phyloP scores from a whole-genome alignment of 2,329 filamentous ascomycete genomes.

The Xylaria sp. region DNA sequence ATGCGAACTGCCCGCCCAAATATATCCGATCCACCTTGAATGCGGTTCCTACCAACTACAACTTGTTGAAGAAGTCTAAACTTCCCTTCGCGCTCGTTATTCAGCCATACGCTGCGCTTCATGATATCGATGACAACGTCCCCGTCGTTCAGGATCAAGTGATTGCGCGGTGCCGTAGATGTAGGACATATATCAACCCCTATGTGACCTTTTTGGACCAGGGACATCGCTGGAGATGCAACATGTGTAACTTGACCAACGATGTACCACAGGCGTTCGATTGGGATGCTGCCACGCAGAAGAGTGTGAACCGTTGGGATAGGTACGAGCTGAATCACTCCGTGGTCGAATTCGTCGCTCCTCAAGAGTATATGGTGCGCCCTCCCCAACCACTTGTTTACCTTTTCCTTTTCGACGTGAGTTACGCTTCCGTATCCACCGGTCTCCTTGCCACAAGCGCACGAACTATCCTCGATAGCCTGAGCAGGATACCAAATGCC shows the following conservation, averaged over 20 bases:
- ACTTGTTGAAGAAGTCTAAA: conserved; percentile 94
- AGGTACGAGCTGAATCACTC: conserved; percentile 92
- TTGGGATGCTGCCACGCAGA: conserved; percentile 93
- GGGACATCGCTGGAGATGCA: conserved; percentile 97
- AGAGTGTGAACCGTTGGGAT: conserved; percentile 91
- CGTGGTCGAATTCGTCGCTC: conserved; percentile 97
- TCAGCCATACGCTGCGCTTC: conserved; percentile 91
- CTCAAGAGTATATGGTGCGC: conserved; percentile 99
- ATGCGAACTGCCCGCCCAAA: conserved; percentile 91
- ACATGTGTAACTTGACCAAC: conserved; percentile 99
- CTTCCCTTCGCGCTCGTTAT: conserved; percentile 95
- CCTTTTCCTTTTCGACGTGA: conserved; percentile 94
- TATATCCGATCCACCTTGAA: conserved; percentile 97
- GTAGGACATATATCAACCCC: conserved; percentile 96
- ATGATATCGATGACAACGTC: conserved; percentile 90
- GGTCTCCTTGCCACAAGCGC: conserved; percentile 92
- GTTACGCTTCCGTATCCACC: conserved; percentile 87
- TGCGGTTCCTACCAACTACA: conserved; percentile 90
- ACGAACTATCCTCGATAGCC: conserved; percentile 91
- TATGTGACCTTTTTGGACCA: conserved; percentile 97
- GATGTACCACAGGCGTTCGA: conserved; percentile 99
- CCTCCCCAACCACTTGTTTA: conserved; percentile 96
- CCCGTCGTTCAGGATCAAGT: conserved; percentile 96
- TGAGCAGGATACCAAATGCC: conserved; percentile 97
- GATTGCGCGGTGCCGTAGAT: conserved; percentile 94